Base-by-base conservation (phyloP, 2,329 filamentous ascomycete species). In the Ophiosphaerella herpotricha region DNA sequence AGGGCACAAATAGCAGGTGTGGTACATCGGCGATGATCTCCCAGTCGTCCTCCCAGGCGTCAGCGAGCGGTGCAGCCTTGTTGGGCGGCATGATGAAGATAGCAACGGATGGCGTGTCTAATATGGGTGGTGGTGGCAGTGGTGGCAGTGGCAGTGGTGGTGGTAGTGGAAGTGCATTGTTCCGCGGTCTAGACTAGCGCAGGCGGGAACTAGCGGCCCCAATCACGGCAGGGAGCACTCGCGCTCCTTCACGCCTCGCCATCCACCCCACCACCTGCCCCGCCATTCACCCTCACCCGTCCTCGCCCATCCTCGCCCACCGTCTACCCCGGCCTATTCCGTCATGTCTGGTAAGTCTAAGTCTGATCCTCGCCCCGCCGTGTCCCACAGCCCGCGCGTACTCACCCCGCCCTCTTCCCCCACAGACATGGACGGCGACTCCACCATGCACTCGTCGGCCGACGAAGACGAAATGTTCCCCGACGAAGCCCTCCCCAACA, bases 1-100 rank as follows among this genome's bases (percentile, higher is more conserved):
- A 42, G 43, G 18, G 18, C 18, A 21, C 36, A 40, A 32, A 50
- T 6, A 29, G 7, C 6, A 11, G 26, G 11, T 29, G 11, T 29
- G 70, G 39, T 77, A 86, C 84, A 76, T 96, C 91, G 49, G 89
- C 90, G 68, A 88, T 82, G 5, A 78, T 76, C 71, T 93, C 90
- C 91, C 92, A 97, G 67, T 96, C 90, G 63, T 96, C 87, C 57
- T 93, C 91, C 93, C 93, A 97, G 16, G 91, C 92, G 71, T 69
- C 68, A 7, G 66, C 67, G 16, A 87, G 73, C 18, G 73, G 74
- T 40, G 61, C 18, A 21, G 18, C 57, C 62, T 79, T 76, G 71
- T 76, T 75, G 12, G 64, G 50, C 16, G 64, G 50, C 66, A 69
- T 68, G 11, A 21, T 49, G 16, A 5, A 4, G 8, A 41, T 23